These are phyloP conservation scores for Pontederia crassipes DNA, from an alignment of 176 grass and related monocot species.

Conservation along the genomic window DNA sequence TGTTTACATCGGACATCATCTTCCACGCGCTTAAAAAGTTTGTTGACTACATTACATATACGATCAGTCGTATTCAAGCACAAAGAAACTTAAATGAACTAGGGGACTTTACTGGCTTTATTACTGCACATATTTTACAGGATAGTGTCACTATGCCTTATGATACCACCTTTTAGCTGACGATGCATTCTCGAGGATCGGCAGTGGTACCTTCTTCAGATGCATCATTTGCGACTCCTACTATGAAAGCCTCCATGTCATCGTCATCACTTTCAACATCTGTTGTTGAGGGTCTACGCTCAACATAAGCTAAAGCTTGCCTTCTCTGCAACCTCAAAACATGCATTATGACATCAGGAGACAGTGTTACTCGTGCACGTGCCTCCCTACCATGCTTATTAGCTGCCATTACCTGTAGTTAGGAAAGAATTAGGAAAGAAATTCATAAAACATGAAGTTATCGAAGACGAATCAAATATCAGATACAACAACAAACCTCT, in stretches of 20 bases:
- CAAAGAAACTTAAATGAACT: too few species aligned
- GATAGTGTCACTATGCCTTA: too few species aligned
- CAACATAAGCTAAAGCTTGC: slow-evolving; percentile 23
- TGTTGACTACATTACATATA: too few species aligned
- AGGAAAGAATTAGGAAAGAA: not conserved
- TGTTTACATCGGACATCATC: too few species aligned
- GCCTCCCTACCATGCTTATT: slow-evolving; percentile 47
- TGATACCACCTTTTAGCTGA: slow-evolving; percentile 4
- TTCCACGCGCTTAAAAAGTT: too few species aligned
- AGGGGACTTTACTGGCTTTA: too few species aligned
- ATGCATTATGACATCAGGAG: slow-evolving; percentile 60
- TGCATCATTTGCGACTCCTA: slow-evolving; percentile 26
- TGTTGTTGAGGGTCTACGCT: slow-evolving; percentile 20
- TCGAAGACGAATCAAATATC: not conserved
- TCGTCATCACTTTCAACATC: slow-evolving; percentile 32
- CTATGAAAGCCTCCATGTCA: slow-evolving; percentile 32
- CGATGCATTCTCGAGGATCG: slow-evolving; percentile 60
- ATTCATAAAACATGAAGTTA: not conserved
- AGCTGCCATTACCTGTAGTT: slow-evolving; percentile 45
- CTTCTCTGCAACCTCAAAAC: slow-evolving; percentile 52
- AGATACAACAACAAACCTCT: slow-evolving; percentile 28
- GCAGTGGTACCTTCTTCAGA: slow-evolving; percentile 22
- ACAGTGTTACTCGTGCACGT: slow-evolving; percentile 24
- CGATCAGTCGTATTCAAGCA: too few species aligned
- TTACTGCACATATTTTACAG: too few species aligned